Base-by-base conservation (phyloP, 306 rosid genomes). In the Trichosanthes truncata region DNA sequence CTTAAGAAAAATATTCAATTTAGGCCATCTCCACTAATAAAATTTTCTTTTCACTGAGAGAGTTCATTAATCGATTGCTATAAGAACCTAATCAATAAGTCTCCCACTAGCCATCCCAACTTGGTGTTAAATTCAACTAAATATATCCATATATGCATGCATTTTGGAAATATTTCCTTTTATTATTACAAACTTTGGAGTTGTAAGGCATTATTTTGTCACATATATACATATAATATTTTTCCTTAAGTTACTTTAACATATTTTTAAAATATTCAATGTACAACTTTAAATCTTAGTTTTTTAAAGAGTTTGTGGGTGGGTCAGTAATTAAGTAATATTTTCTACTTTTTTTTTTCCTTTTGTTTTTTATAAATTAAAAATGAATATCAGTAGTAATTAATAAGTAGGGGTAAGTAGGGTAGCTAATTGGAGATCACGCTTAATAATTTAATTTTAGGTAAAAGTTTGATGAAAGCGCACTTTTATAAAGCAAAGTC, bases 181-280 rank as follows among this genome's bases (percentile, higher is more conserved):
- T 74, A 31, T 74, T 49, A 74, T 74, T 65, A 65, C 12, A 79
- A 43, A 60, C 72, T 48, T 76, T 8, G 65, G 82, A 74, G 89
- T 82, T 85, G 87, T 80, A 74, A 76, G 82, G 62, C 88, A 85
- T 79, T 79, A 74, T 76, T 65, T 78, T 66, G 67, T 49, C 29
- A 31, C 78, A 74, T 74, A 12, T 6, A 9, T 49, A 29, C 59
- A 31, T 48, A 29, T 74, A 49, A 74, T 72, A 49, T 29, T 8
- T 46, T 51, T 10, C 10, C 14, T 10, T 31, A 46, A 43, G 23
- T 29, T 72, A 26, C 78, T 48, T 29, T 73, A 46, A 17, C 4
- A 7, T 29, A 8, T 45, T 73, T 48, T 9, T 17, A 25, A 1
- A 73, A 29, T 14, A 74, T 49, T 74, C 23, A 10, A 29, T 51